Percentiles rank a stretch among this genome's conserved stretches.
Evolutionary conservation across 495 filamentous ascomycete species (phyloP).

Genomic region (Cercophora newfieldiana): DNA sequence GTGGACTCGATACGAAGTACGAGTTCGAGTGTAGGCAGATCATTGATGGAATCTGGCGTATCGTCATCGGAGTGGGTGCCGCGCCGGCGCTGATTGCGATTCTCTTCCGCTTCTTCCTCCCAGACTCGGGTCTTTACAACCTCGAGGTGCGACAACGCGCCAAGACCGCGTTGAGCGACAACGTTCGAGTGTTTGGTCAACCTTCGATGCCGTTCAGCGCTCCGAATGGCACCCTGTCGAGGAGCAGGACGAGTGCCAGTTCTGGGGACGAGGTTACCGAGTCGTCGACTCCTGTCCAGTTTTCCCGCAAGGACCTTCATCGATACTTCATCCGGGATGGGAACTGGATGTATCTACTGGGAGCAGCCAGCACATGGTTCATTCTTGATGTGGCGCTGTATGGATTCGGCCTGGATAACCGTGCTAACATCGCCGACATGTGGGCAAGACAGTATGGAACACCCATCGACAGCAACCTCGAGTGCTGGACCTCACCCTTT

Average conservation of each 20-base stretch:
- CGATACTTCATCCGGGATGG: slow-evolving; percentile 36
- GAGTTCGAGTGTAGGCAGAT: slow-evolving; percentile 61
- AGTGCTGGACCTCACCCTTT: slow-evolving; percentile 57
- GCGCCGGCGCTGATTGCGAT: slow-evolving; percentile 70
- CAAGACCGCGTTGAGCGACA: slow-evolving; percentile 62
- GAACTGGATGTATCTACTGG: slow-evolving; percentile 41
- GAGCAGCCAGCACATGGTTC: slow-evolving; percentile 42
- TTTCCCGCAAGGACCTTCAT: slow-evolving; percentile 31
- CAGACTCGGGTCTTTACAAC: slow-evolving; percentile 72
- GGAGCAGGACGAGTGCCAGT: slow-evolving; percentile 59
- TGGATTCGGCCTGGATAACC: slow-evolving; percentile 39
- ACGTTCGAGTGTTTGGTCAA: slow-evolving; percentile 54
- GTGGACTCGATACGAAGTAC: slow-evolving; percentile 47
- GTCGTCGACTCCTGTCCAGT: slow-evolving; percentile 31
- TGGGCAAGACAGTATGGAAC: slow-evolving; percentile 29
- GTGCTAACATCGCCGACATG: slow-evolving; percentile 36
- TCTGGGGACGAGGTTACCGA: slow-evolving; percentile 1
- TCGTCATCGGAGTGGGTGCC: slow-evolving; percentile 71
- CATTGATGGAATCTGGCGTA: slow-evolving; percentile 80
- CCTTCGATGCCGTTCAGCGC: slow-evolving; percentile 19
- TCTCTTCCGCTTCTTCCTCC: slow-evolving; percentile 77
- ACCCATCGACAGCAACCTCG: slow-evolving; percentile 28
- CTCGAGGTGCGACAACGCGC: slow-evolving; percentile 70
- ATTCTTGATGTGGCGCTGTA: slow-evolving; percentile 42
- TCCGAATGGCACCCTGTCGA: slow-evolving; percentile 63